A percentile compares a stretch with the other conserved stretches of the same genome.
These are phyloP conservation scores for Aspergillus tubingensis DNA, from an alignment of 2,329 filamentous ascomycete genomes.

Conservation along the genomic window DNA sequence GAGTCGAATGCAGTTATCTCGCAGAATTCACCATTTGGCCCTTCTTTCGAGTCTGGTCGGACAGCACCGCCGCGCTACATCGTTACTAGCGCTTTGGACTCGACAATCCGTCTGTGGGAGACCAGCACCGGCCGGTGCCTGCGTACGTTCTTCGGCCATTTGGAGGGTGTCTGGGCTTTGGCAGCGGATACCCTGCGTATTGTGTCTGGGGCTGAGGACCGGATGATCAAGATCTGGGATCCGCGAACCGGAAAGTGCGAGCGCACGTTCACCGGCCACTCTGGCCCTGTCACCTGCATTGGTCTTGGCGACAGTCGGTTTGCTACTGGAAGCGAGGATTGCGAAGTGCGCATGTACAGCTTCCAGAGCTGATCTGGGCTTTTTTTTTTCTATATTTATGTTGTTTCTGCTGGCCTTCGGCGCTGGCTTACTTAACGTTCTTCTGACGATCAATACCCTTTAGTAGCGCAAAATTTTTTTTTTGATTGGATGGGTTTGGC, in stretches of 20 bases:
- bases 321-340: slow-evolving; percentile 90
- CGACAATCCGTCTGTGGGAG: slow-evolving; percentile 91
- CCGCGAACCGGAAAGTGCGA: slow-evolving; percentile 88
- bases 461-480: background rate
- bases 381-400: background rate
- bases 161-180: slow-evolving; percentile 94
- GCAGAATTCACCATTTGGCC: slow-evolving; percentile 60
- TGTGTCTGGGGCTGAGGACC: slow-evolving; percentile 87
- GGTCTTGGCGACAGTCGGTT: slow-evolving; percentile 86
- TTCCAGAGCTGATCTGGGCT: slow-evolving; percentile 51
- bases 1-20: slow-evolving; percentile 25
- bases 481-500: background rate
- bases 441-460: slow-evolving; percentile 5
- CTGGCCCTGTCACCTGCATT: slow-evolving; percentile 89
- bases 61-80: slow-evolving; percentile 85
- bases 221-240: slow-evolving; percentile 96
- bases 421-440: background rate
- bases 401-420: slow-evolving; percentile 3
- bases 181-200: slow-evolving; percentile 85
- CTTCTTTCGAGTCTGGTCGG: slow-evolving; percentile 65
- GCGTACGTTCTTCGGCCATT: slow-evolving; percentile 92
- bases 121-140: slow-evolving; percentile 78
- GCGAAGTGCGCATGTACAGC: slow-evolving; percentile 82
- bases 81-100: slow-evolving; percentile 87
- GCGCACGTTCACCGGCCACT: slow-evolving; percentile 86